Conservation (phyloP, 2,329 filamentous ascomycete genomes). For the Penicillium vulpinum region DNA sequence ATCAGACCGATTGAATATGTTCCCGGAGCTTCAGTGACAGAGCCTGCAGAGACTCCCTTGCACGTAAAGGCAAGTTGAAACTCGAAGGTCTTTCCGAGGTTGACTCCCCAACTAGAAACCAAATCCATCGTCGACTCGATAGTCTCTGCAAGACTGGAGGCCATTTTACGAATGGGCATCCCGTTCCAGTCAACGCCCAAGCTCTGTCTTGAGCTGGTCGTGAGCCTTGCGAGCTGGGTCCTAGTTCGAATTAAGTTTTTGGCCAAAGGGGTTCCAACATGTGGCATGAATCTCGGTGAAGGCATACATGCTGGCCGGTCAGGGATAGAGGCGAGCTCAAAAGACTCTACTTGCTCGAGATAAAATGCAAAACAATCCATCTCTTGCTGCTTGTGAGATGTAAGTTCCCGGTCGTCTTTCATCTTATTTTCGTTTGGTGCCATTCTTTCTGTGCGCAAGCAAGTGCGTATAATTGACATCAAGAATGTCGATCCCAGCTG, state of each 20-base stretch:
- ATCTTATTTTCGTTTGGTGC: slow-evolving; percentile 31
- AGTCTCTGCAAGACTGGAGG: slow-evolving; percentile 20
- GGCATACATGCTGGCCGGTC: slow-evolving; percentile 5
- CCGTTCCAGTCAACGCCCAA: slow-evolving; percentile 26
- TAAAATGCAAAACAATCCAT: slow-evolving; percentile 35
- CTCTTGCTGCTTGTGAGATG: slow-evolving; percentile 31
- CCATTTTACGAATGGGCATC: slow-evolving; percentile 29
- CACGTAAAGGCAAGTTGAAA: slow-evolving; percentile 26
- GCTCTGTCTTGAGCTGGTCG: slow-evolving; percentile 6
- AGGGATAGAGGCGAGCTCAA: slow-evolving; percentile 17
- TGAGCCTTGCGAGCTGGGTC: slow-evolving; percentile 25
- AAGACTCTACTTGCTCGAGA: slow-evolving; percentile 26
- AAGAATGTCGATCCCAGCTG: slow-evolving; percentile 38
- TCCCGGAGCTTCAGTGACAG: slow-evolving; percentile 2
- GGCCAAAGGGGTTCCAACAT: not conserved
- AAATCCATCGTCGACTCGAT: slow-evolving; percentile 34
- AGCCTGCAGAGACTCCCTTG: not conserved
- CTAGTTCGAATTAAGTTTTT: slow-evolving; percentile 24
- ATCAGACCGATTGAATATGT: slow-evolving; percentile 18
- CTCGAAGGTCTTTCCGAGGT: slow-evolving; percentile 1
- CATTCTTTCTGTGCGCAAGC: slow-evolving; percentile 36
- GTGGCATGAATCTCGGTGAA: not conserved
- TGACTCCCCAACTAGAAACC: slow-evolving; percentile 25
- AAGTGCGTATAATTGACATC: slow-evolving; percentile 40
- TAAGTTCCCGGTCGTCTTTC: slow-evolving; percentile 20